Conservation (phyloP, 1,284 basidiomycete species). For the Sanguinoderma infundibulare region DNA sequence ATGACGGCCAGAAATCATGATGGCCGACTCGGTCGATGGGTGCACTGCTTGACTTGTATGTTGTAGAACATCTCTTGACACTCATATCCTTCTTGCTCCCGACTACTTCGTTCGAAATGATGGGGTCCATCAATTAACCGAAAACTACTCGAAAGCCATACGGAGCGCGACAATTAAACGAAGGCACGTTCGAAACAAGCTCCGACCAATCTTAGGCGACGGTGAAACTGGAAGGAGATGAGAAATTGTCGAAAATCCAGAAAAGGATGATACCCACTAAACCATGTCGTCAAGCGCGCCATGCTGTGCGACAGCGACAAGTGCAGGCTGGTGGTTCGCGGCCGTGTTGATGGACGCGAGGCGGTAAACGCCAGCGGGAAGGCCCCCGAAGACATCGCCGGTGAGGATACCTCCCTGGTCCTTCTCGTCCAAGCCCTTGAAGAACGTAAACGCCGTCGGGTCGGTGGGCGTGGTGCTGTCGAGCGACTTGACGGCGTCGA, state of each 20-base stretch:
- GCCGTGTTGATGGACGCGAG: conserved; percentile 58
- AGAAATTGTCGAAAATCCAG: too few species aligned
- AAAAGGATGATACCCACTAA: conserved; percentile 40
- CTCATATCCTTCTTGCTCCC: too few species aligned
- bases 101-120: too few species aligned
- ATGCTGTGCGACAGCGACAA: conserved; percentile 55
- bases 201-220: too few species aligned
- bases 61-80: too few species aligned
- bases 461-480: conserved; percentile 54
- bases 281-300: conserved; percentile 50
- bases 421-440: conserved; percentile 63
- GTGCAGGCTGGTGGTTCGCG: conserved; percentile 65
- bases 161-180: too few species aligned
- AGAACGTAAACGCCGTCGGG: conserved; percentile 63
- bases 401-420: conserved; percentile 53
- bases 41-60: too few species aligned
- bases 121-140: too few species aligned
- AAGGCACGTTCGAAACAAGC: too few species aligned
- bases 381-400: conserved; percentile 51
- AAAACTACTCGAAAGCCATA: too few species aligned
- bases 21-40: too few species aligned
- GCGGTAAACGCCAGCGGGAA: conserved; percentile 64
- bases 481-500: conserved; percentile 53
- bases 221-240: background rate
- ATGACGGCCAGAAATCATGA: too few species aligned